These are phyloP conservation scores for Trichopus zeylanicus DNA, from an alignment of 116 monocot genomes.

Conservation along the genomic window DNA sequence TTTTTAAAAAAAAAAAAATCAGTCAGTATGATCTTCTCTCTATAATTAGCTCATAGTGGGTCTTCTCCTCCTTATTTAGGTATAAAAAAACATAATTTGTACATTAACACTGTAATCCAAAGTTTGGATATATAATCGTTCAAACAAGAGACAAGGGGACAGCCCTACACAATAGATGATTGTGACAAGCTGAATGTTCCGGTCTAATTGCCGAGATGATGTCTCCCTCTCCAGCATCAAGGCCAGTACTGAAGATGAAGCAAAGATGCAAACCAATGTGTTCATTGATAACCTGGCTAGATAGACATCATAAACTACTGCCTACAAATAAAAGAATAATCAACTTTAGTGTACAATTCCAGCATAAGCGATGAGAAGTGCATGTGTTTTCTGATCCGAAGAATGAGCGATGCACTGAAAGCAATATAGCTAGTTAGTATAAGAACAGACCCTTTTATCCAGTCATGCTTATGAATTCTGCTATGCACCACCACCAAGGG, in stretches of 20 bases:
- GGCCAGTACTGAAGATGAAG: constrained; percentile 26
- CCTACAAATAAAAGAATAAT: constrained; percentile 7
- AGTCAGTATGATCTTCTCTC: too few relatives aligned
- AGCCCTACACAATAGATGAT: constrained; percentile 38
- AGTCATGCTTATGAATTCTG: constrained; percentile 16
- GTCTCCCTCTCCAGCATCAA: constrained; percentile 35
- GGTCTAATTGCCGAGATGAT: constrained; percentile 31
- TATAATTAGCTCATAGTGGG: too few relatives aligned
- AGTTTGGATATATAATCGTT: too few relatives aligned
- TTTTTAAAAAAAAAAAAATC: too few relatives aligned
- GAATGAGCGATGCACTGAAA: constrained; percentile 45
- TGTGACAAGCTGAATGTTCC: constrained; percentile 41
- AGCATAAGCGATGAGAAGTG: too few relatives aligned
- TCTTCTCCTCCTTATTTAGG: too few relatives aligned
- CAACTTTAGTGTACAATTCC: too few relatives aligned
- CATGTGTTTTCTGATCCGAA: constrained; percentile 23
- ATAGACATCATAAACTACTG: constrained; percentile 33
- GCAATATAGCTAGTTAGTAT: constrained; percentile 26
- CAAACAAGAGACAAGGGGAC: neutral
- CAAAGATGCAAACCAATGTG: constrained; percentile 43
- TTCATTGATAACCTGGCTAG: constrained; percentile 39
- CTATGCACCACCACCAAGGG: constrained; percentile 22
- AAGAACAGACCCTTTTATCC: constrained; percentile 48
- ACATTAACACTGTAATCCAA: too few relatives aligned
- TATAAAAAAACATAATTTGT: too few relatives aligned